These are phyloP conservation scores for Fraxinus floribunda DNA, from an alignment of 305 asterid genomes.

Conservation along the genomic window DNA sequence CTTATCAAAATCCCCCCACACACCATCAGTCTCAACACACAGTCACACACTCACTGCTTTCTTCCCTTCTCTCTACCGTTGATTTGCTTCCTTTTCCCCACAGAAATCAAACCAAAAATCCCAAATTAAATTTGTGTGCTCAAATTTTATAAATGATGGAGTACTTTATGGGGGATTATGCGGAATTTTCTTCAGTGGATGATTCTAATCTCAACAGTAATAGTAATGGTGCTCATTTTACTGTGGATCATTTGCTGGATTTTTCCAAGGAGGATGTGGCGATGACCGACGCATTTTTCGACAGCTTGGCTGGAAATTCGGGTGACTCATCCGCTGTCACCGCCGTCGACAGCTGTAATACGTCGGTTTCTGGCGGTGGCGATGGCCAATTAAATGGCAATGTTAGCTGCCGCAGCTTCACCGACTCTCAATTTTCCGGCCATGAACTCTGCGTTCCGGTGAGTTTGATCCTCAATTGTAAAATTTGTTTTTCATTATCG, in stretches of 20 bases:
- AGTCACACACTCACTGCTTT: conserved; percentile 23
- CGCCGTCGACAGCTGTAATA: conserved; percentile 75
- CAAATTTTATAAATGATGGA: conserved; percentile 36
- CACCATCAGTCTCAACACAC: conserved; percentile 40
- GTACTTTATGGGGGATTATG: conserved; percentile 50
- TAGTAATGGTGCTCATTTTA: conserved; percentile 41
- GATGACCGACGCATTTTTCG: conserved; percentile 70
- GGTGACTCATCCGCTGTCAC: conserved; percentile 65
- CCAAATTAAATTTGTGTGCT: conserved; percentile 11
- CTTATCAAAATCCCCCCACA: conserved; percentile 62
- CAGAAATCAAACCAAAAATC: neutral
- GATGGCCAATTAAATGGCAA: conserved; percentile 57
- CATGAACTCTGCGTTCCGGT: conserved; percentile 94
- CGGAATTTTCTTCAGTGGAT: conserved; percentile 28
- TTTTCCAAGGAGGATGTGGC: conserved; percentile 77
- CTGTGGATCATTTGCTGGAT: conserved; percentile 78
- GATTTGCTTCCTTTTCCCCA: conserved; percentile 11
- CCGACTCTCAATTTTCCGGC: conserved; percentile 68
- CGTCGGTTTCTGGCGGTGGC: conserved; percentile 72
- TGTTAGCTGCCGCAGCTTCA: conserved; percentile 59
- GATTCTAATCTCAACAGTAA: conserved; percentile 10
- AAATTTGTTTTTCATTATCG: neutral
- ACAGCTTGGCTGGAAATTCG: conserved; percentile 53
- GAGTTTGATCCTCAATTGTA: conserved; percentile 11
- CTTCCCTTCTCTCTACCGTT: conserved; percentile 36